Conservation (phyloP, 257 asterid species). For the Gardenia jasminoides region DNA sequence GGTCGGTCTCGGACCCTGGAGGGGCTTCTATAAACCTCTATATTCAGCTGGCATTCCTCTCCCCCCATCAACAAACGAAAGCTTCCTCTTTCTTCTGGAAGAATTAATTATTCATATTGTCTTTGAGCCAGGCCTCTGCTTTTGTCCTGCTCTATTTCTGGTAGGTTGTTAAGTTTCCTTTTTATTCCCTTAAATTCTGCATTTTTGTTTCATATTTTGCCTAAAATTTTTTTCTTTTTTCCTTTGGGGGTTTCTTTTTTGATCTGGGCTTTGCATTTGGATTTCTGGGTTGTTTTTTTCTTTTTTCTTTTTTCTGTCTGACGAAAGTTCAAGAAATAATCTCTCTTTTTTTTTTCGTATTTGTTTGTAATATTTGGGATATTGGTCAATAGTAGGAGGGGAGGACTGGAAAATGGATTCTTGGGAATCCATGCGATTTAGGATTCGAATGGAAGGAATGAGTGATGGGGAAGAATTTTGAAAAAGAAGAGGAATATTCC, state of each 20-base stretch:
- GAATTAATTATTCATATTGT: neutral
- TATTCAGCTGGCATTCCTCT: neutral
- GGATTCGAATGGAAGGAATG: constrained; percentile 10
- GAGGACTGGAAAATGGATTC: neutral
- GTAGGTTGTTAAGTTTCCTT: neutral
- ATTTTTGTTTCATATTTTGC: neutral
- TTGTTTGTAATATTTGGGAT: neutral
- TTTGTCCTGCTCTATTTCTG: neutral
- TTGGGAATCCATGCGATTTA: neutral
- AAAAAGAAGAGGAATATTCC: constrained; percentile 11
- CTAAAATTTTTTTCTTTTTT: neutral
- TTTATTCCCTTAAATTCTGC: neutral
- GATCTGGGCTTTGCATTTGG: constrained; percentile 10
- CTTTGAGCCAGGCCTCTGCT: neutral
- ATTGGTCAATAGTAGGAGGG: neutral
- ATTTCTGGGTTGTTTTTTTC: neutral
- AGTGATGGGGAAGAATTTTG: neutral
- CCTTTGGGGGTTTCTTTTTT: neutral
- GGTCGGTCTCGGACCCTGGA: neutral
- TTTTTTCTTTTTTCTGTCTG: neutral
- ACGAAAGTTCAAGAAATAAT: neutral
- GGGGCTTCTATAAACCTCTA: constrained; percentile 11
- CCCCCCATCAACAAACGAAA: neutral
- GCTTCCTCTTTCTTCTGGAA: neutral
- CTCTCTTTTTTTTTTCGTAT: neutral